Evolutionary conservation across 768 basidiomycete genomes (phyloP).

Genomic region (Mycena pura): DNA sequence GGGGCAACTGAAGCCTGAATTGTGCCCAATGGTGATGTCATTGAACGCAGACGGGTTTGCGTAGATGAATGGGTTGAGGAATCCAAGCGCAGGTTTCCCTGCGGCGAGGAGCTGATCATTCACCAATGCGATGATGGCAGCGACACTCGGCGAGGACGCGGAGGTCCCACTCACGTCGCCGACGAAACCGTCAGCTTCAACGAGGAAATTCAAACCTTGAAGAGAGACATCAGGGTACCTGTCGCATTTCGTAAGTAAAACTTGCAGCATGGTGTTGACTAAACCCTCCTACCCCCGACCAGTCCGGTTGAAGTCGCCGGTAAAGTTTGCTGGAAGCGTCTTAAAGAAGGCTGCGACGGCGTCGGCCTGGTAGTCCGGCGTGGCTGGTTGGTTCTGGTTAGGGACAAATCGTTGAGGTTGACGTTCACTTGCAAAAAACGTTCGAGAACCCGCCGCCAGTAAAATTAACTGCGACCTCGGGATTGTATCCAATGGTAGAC

Average conservation of each 20-base stretch:
- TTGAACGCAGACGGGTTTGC: constrained; percentile 4
- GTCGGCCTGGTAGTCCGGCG: constrained; percentile 40
- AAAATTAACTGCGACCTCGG: constrained; percentile 4
- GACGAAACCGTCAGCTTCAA: not conserved
- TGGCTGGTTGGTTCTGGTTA: constrained; percentile 5
- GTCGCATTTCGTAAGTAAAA: too few species aligned
- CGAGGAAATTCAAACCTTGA: constrained; percentile 18
- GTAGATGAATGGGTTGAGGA: constrained; percentile 24
- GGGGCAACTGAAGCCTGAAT: constrained; percentile 6
- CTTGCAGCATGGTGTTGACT: too few species aligned
- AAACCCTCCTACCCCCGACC: too few species aligned
- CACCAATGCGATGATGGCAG: constrained; percentile 49
- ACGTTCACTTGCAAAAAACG: constrained; percentile 34
- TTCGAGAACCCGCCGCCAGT: constrained; percentile 48
- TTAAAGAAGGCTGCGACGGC: constrained; percentile 37
- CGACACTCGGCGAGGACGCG: constrained; percentile 49
- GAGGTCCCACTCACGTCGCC: constrained; percentile 48
- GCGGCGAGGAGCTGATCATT: constrained; percentile 47
- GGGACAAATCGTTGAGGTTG: not conserved
- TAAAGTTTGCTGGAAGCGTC: constrained; percentile 19
- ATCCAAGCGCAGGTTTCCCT: constrained; percentile 38
- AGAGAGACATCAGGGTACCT: constrained; percentile 28
- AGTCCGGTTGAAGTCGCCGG: constrained; percentile 21
- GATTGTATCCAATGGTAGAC: constrained; percentile 7
- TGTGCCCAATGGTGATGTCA: constrained; percentile 13